phyloP scores from a whole-genome alignment of 1,284 basidiomycete species.

The Acaromyces ingoldii region DNA sequence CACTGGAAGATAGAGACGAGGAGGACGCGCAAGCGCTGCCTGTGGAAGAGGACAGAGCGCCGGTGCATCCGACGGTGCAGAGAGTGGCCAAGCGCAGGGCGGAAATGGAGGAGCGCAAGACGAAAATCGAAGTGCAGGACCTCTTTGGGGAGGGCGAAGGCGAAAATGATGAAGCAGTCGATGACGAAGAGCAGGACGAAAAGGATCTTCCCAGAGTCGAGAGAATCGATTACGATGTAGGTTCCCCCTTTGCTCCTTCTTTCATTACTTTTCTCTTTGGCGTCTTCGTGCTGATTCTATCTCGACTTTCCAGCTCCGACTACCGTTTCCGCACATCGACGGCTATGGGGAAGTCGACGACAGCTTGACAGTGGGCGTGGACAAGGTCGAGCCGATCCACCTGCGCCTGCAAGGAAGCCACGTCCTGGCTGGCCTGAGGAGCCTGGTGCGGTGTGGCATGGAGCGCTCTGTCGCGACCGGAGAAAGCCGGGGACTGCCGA shows the following conservation, averaged over 20 bases:
- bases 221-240: slow-evolving; percentile 25
- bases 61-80: not conserved
- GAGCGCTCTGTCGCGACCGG: not conserved
- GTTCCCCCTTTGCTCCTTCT: not conserved
- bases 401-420: slow-evolving; percentile 31
- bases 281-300: not conserved
- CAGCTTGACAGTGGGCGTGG: no score
- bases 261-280: not conserved
- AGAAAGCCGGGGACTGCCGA: slow-evolving; percentile 19
- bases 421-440: slow-evolving; percentile 28
- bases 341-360: slow-evolving; percentile 15
- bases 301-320: slow-evolving; percentile 14
- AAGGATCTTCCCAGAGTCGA: no score
- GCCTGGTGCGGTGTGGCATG: slow-evolving; percentile 27
- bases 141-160: slow-evolving; percentile 19
- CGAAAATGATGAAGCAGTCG: no score
- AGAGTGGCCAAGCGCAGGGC: not conserved
- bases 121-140: slow-evolving; percentile 20
- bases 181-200: no score
- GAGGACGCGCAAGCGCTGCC: not conserved
- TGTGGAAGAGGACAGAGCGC: not conserved
- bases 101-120: slow-evolving; percentile 6
- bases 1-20: slow-evolving; percentile 1
- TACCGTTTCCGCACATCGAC: slow-evolving; percentile 22
- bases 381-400: slow-evolving; percentile 15